Evolutionary conservation across 2,329 filamentous ascomycete species (phyloP), one percentile per base, ranked within the genome.

Genomic region (Exophiala xenobiotica): DNA sequence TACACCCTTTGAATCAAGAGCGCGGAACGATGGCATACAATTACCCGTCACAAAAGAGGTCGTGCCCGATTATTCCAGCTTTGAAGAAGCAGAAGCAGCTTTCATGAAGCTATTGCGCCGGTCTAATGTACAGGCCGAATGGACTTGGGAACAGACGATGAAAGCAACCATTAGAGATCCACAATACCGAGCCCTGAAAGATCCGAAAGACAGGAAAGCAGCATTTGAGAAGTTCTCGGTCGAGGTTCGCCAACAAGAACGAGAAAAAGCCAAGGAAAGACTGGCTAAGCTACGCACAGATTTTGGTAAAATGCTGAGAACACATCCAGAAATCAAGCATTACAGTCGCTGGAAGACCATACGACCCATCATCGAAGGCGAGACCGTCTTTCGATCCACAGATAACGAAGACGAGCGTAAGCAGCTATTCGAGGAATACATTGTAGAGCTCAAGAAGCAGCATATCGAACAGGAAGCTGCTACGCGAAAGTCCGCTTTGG

Each of bases 341-440:
- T 96, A 95, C 70, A 96, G 92, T 35, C 87, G 90, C 56, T 99
- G 93, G 93, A 95, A 90, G 79, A 96, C 90, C 12, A 93, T 92
- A 46, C 85, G 89, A 43, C 90, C 90, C 7, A 95, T 96, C 59
- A 90, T 99, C 57, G 90, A 97, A 70, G 87, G 87, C 43, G 93
- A 99, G 76, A 93, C 90, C 41, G 93, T 95, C 53, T 99, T 97
- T 74, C 86, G 90, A 63, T 92, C 90, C 23, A 92, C 91, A 37
- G 87, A 87, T 62, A 81, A 92, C 66, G 93, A 99, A 63, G 79
- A 82, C 51, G 93, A 97, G 74, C 86, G 91, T 50, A 86, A 88
- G 56, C 86, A 90, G 67, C 78, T 99, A 42, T 99, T 96, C 64
- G 88, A 95, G 64, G 93, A 97, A 69, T 99, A 99, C 71, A 83